Evolutionary conservation across 495 filamentous ascomycete species (phyloP), one percentile per base, ranked within the genome.

Genomic region (Sporormia fimetaria): DNA sequence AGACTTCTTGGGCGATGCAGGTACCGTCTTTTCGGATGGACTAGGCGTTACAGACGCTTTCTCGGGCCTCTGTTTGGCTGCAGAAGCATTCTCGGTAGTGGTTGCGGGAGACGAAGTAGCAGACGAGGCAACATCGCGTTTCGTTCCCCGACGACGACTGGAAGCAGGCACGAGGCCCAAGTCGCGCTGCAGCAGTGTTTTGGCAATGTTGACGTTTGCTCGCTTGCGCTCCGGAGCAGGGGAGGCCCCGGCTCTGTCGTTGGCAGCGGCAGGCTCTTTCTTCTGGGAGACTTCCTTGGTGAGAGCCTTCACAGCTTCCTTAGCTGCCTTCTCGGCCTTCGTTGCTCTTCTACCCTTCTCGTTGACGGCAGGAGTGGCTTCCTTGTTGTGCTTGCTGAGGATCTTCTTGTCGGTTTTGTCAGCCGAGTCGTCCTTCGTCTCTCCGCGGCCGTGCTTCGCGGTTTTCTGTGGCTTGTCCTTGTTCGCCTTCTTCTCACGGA

Each of bases 141-240:
- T 61, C 47, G 68, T 63, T 27, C 70, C 66, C 29, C 67, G 59
- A 30, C 51, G 54, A 31, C 62, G 57, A 37, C 73, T 71, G 4
- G 74, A 36, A 20, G 46, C 51, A 22, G 51, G 51, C 25, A 75
- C 74, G n/a, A 96, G 69, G 12, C 88, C 90, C 12, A 94, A 67
- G 59, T 96, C 90, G 11, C 87, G 77, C 52, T 94, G 86, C 16
- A 96, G 61, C 43, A 96, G 94, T 31, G 78, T 78, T 12, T 85
- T 83, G 4, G 85, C 87, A 17, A 73, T 78, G 21, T 77, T 73
- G 24, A 75, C 79, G 47, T 74, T 83, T 6, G 81, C 82, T 44
- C 85, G 73, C 40, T 70, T 74, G 31, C 68, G 68, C 40, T 74
- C 70, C 8, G 65, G 47, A 4, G 66, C 52, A 14, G 51, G 63